phyloP scores from a whole-genome alignment of 805 yeast genomes.

The Candida cerambycidarum region DNA sequence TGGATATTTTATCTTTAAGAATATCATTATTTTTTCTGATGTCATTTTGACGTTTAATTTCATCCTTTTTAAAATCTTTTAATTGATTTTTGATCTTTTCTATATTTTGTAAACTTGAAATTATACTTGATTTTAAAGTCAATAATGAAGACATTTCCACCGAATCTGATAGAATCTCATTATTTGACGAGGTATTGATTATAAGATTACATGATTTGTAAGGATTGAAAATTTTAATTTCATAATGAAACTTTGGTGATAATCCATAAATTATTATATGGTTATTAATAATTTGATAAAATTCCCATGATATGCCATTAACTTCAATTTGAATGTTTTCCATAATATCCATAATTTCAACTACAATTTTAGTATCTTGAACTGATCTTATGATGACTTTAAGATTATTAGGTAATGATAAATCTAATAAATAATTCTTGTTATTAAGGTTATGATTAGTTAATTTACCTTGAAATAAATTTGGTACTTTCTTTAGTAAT shows the following conservation, averaged over 20 bases:
- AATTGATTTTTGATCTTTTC: conserved; percentile 21
- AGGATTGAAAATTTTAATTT: conserved; percentile 26
- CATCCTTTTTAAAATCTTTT: conserved; percentile 38
- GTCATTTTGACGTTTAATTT: conserved; percentile 34
- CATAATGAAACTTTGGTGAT: conserved; percentile 38
- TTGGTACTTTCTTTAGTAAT: conserved; percentile 27
- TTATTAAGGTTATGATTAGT: conserved; percentile 26
- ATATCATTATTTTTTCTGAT: conserved; percentile 32
- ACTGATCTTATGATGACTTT: conserved; percentile 19
- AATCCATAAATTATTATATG: conserved; percentile 34
- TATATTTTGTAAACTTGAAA: conserved; percentile 29
- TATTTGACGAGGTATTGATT: conserved; percentile 30
- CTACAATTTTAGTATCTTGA: conserved; percentile 30
- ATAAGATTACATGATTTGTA: conserved; percentile 21
- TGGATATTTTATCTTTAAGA: conserved; percentile 30
- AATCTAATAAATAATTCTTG: conserved; percentile 18
- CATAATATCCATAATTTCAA: conserved; percentile 16
- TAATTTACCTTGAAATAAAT: conserved; percentile 30
- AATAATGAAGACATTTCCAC: conserved; percentile 25
- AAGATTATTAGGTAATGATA: background rate
- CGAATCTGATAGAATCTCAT: conserved; percentile 25
- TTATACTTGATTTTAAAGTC: conserved; percentile 34
- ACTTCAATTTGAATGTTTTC: conserved; percentile 21
- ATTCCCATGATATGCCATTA: conserved; percentile 36
- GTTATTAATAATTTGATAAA: conserved; percentile 18